A percentile compares a stretch with the other conserved stretches of the same genome.
These are phyloP conservation scores for Ceratobasidium sp. DNA, from an alignment of 1,284 basidiomycete genomes.

Conservation along the genomic window DNA sequence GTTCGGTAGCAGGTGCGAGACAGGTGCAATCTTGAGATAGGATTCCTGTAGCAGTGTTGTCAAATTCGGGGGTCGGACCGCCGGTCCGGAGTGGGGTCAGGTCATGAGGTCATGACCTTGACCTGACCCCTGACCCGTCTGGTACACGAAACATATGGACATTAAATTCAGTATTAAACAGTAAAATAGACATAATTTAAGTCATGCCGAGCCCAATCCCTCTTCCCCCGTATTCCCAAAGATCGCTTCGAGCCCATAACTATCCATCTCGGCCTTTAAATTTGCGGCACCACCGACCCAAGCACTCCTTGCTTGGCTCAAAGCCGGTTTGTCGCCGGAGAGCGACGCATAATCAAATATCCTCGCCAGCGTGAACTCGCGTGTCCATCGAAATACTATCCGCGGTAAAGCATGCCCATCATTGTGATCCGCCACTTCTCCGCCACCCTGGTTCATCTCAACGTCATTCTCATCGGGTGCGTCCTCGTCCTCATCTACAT, in stretches of 20 bases:
- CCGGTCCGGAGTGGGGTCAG: too few species aligned
- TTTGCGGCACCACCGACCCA: background rate
- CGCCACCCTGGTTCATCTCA: background rate
- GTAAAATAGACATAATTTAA: too few species aligned
- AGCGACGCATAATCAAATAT: background rate
- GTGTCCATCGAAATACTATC: constrained; percentile 7
- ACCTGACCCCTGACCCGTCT: too few species aligned
- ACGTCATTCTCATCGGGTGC: background rate
- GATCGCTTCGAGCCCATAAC: constrained; percentile 35
- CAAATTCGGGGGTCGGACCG: too few species aligned
- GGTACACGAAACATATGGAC: too few species aligned
- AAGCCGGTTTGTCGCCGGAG: background rate
- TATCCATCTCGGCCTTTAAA: background rate
- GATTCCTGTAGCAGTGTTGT: background rate
- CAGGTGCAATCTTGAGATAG: constrained; percentile 64
- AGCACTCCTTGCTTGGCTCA: background rate
- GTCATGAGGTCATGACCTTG: too few species aligned
- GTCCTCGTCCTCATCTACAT: background rate
- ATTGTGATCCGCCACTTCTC: background rate
- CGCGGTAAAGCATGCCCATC: background rate
- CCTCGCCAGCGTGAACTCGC: background rate
- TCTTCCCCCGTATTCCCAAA: too few species aligned
- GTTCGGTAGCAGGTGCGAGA: constrained; percentile 64
- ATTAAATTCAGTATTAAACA: too few species aligned
- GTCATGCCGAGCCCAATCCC: too few species aligned